Conservation (phyloP, 2,329 filamentous ascomycete genomes). For the Teratosphaeria epicoccoides region DNA sequence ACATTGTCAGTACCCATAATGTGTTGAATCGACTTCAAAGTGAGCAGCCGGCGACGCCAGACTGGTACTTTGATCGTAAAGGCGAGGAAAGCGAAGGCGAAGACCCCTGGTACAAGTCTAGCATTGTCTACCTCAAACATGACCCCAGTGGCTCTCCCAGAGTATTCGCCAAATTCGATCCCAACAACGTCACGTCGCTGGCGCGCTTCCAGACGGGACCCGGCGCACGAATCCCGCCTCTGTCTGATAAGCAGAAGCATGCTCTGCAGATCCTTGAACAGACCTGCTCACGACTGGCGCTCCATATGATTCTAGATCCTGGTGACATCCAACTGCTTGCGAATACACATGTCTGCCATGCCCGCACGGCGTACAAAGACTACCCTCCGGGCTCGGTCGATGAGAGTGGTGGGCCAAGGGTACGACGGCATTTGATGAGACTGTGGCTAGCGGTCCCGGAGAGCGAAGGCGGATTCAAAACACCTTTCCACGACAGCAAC, state of each 20-base stretch:
- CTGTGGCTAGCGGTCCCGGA: constrained; percentile 78
- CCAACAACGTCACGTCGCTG: constrained; percentile 73
- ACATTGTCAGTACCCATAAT: constrained; percentile 66
- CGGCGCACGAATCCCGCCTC: constrained; percentile 50
- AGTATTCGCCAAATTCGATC: constrained; percentile 80
- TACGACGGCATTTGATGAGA: constrained; percentile 67
- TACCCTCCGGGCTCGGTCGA: constrained; percentile 38
- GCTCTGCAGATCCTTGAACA: constrained; percentile 63
- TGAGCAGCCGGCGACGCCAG: constrained; percentile 63
- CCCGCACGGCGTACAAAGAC: constrained; percentile 69
- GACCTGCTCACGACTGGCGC: constrained; percentile 58
- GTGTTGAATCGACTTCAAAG: constrained; percentile 72
- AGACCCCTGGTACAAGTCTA: constrained; percentile 34
- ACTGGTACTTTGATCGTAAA: constrained; percentile 91
- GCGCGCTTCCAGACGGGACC: constrained; percentile 58
- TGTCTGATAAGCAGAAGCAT: constrained; percentile 57
- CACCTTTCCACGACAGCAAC: constrained; percentile 69
- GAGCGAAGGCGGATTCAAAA: constrained; percentile 70
- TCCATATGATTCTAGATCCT: constrained; percentile 79
- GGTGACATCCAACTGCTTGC: constrained; percentile 82
- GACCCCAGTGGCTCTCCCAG: constrained; percentile 46
- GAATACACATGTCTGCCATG: constrained; percentile 72
- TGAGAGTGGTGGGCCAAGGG: constrained; percentile 39
- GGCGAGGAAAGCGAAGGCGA: constrained; percentile 67
- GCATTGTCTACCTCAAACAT: constrained; percentile 66